Conservation (phyloP, 257 asterid species). For the Thymus mandschuricus region DNA sequence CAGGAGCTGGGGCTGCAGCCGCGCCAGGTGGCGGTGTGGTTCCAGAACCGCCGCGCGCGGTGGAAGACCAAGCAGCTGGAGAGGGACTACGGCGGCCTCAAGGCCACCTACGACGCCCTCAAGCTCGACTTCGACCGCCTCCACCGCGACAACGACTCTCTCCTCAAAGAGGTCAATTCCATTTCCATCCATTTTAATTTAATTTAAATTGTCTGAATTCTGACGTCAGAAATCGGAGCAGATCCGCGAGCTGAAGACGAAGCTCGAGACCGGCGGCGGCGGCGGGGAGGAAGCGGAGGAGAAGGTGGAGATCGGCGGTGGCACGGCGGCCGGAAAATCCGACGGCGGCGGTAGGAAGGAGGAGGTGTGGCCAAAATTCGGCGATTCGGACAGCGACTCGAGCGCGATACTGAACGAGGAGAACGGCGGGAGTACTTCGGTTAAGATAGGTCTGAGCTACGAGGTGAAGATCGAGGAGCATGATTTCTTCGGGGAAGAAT, state of each 20-base stretch:
- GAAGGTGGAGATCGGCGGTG: conserved; percentile 4
- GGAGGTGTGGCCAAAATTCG: conserved; percentile 29
- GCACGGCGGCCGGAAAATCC: conserved; percentile 21
- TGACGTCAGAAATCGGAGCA: conserved; percentile 9
- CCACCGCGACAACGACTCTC: conserved; percentile 64
- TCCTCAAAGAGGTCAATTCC: conserved; percentile 55
- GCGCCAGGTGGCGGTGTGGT: conserved; percentile 97
- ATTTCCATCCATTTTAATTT: no score
- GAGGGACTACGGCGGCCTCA: conserved; percentile 79
- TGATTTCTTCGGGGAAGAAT: conserved; percentile 76
- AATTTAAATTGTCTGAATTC: no score
- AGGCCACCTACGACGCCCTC: conserved; percentile 69
- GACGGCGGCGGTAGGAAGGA: conserved; percentile 20
- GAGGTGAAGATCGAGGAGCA: conserved; percentile 83
- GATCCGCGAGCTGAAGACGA: conserved; percentile 70
- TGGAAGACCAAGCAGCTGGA: conserved; percentile 95
- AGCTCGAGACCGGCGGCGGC: conserved; percentile 43
- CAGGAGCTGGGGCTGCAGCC: conserved; percentile 92
- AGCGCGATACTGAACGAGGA: conserved; percentile 87
- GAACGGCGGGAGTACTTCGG: background rate
- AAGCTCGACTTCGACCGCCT: conserved; percentile 59
- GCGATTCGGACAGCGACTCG: conserved; percentile 77
- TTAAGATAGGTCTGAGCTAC: conserved; percentile 40
- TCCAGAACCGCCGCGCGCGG: conserved; percentile 96
- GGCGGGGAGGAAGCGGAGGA: conserved; percentile 31